These are phyloP conservation scores for Hemisphaericaspora xylofermentans DNA, from an alignment of 1,139 yeast genomes.

Conservation along the genomic window DNA sequence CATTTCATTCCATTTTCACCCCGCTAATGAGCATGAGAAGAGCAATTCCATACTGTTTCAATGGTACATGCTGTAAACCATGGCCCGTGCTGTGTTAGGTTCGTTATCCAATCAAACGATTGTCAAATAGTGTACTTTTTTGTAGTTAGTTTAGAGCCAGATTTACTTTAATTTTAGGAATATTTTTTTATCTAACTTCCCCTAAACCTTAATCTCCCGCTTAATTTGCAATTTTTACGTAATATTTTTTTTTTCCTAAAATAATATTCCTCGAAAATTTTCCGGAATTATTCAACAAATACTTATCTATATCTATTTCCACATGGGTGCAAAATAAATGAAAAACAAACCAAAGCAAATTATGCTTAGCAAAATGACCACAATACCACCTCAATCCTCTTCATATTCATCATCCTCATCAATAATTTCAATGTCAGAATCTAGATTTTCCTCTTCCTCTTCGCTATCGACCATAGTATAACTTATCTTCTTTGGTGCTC, in stretches of 20 bases:
- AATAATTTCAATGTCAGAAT: slow-evolving; percentile 6
- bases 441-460: slow-evolving; percentile 10
- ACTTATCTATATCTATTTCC: neutral
- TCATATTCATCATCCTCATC: slow-evolving; percentile 12
- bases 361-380: neutral
- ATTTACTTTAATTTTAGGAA: no score
- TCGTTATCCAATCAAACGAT: no score
- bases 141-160: no score
- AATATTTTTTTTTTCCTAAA: no score
- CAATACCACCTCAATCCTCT: neutral
- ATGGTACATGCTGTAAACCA: neutral
- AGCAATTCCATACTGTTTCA: neutral
- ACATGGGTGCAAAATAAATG: no score
- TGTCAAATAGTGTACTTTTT: no score
- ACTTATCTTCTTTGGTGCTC: slow-evolving; percentile 6
- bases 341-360: neutral
- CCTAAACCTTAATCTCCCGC: no score
- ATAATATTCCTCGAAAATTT: no score
- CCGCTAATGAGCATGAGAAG: neutral
- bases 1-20: neutral
- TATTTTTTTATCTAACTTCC: no score
- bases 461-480: slow-evolving; percentile 12
- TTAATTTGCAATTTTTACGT: no score
- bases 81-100: neutral
- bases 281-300: no score